Base-by-base conservation (phyloP, 257 asterid genomes). In the Fraxinus americana region DNA sequence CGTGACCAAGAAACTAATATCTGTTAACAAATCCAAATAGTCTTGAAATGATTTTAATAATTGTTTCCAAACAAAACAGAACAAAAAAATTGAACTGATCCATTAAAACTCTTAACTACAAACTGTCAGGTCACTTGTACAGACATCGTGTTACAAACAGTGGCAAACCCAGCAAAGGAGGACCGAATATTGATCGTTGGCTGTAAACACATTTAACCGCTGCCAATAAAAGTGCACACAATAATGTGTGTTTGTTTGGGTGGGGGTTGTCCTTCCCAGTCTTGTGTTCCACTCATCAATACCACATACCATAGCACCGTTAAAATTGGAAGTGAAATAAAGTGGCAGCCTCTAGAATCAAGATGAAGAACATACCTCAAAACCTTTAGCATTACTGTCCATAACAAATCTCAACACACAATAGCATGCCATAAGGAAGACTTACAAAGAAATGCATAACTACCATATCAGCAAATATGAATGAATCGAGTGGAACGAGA, bases 341-440 rank as follows among this genome's bases (percentile, higher is more conserved):
- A 63, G 23, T 38, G 30, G 30, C 9, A 30, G 30, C 9, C 65
- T 30, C 27, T 25, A 12, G 45, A 61, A 74, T 0, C 7, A 68
- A 73, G 57, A 63, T 39, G 1, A 50, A 7, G 7, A 3, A 54
- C 79, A 43, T 68, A 88, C 92, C 89, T 88, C 90, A n/a, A 89
- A 88, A 11, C 92, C 92, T 80, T 88, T 88, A 25, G 92, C 92
- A 65, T 90, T 90, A 77, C 85, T 86, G 77, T 88, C 92, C 92
- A 86, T 88, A 50, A 88, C 89, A 78, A 86, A 88, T 34, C 92
- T 82, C 66, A 25, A 88, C 89, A 78, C 27, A 25, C 27, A 0
- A 25, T 88, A 86, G 80, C 92, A 25, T 25, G 92, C 89, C 79
- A 90, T 88, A 67, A 19, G 23, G 43, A 35, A 77, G 21, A 48